phyloP scores from a whole-genome alignment of 116 monocot genomes.

The Zostera marina region DNA sequence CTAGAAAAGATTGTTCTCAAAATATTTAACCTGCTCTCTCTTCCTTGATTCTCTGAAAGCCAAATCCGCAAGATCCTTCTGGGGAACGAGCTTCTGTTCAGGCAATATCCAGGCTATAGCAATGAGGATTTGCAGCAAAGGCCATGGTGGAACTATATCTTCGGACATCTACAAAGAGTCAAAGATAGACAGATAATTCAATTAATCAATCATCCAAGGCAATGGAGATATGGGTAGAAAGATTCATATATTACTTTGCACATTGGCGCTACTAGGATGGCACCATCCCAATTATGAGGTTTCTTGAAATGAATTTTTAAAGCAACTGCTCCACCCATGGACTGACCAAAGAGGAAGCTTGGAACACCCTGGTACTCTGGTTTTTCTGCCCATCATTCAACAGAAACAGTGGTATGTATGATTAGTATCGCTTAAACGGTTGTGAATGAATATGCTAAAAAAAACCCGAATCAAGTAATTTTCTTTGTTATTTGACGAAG shows the following conservation, averaged over 20 bases:
- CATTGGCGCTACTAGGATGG: conserved; percentile 86
- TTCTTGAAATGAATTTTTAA: conserved; percentile 73
- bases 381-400: conserved; percentile 26
- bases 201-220: conserved; percentile 59
- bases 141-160: conserved; percentile 72
- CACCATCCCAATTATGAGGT: conserved; percentile 61
- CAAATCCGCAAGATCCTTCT: conserved; percentile 70
- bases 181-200: not conserved
- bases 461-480: too few relatives aligned
- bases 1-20: too few relatives aligned
- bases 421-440: too few relatives aligned
- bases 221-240: not conserved
- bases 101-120: conserved; percentile 56
- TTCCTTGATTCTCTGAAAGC: conserved; percentile 81
- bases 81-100: conserved; percentile 63
- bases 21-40: conserved; percentile 35
- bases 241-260: conserved; percentile 49
- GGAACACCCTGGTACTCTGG: conserved; percentile 47
- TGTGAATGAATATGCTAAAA: too few relatives aligned
- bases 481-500: too few relatives aligned
- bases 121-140: conserved; percentile 47
- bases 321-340: conserved; percentile 97
- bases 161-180: conserved; percentile 49
- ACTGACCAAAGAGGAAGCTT: conserved; percentile 79
- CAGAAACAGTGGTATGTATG: too few relatives aligned